These are phyloP conservation scores for Aristolochia contorta DNA, from an alignment of 164 flowering plant species.

Conservation along the genomic window DNA sequence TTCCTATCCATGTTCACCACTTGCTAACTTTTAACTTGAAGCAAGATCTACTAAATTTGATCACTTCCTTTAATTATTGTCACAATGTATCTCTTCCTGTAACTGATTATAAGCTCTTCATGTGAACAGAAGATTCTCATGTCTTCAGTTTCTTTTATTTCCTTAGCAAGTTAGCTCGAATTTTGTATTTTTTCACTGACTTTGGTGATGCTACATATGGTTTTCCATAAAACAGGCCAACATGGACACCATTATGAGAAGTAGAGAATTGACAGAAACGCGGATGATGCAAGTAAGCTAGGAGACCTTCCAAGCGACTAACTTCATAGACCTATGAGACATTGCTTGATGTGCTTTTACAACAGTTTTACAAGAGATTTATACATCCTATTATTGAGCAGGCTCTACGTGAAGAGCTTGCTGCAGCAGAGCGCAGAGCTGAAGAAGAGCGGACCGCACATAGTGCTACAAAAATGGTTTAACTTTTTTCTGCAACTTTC, in stretches of 20 bases:
- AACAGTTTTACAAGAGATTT: not conserved
- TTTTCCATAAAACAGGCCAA: slow-evolving; percentile 44
- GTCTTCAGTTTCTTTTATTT: too few relatives aligned
- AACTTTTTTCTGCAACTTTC: not conserved
- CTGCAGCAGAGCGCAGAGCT: slow-evolving; percentile 78
- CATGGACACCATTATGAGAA: slow-evolving; percentile 89
- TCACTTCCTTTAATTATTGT: too few relatives aligned
- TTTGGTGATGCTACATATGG: too few relatives aligned
- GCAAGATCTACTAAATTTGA: too few relatives aligned
- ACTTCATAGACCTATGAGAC: not conserved
- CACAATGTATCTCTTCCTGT: too few relatives aligned
- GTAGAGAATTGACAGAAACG: slow-evolving; percentile 88
- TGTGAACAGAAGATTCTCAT: too few relatives aligned
- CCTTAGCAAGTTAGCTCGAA: too few relatives aligned
- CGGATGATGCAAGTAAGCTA: slow-evolving; percentile 87
- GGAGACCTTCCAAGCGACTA: not conserved
- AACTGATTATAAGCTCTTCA: too few relatives aligned
- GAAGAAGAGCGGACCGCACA: slow-evolving; percentile 97
- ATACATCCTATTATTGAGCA: slow-evolving; percentile 14
- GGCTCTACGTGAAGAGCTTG: slow-evolving; percentile 93
- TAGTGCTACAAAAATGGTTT: slow-evolving; percentile 86
- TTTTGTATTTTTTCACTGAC: too few relatives aligned
- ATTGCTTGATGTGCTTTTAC: not conserved
- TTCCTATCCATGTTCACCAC: too few relatives aligned
- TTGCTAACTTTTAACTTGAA: too few relatives aligned